Evolutionary conservation across 176 grass and related monocot species (phyloP).

Genomic region (Echinochloa phyllopogon): DNA sequence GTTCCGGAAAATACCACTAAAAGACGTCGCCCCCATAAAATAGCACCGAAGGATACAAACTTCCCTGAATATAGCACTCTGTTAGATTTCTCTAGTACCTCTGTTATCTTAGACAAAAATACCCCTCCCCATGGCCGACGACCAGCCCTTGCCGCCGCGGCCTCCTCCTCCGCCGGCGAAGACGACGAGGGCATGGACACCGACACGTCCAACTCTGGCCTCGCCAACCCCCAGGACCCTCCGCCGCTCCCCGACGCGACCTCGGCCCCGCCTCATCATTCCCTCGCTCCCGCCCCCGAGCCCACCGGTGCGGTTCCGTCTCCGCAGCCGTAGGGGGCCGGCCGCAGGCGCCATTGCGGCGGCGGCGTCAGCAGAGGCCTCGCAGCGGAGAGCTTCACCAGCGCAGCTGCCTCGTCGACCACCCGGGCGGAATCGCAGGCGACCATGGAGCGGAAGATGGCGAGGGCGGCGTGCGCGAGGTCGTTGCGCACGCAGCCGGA

Average conservation of each 20-base stretch:
- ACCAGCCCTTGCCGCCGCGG: constrained; percentile 48
- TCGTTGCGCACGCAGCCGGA: constrained; percentile 68
- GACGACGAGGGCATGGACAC: constrained; percentile 59
- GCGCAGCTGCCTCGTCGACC: constrained; percentile 59
- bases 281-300: background rate
- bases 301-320: too few relatives aligned
- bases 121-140: constrained; percentile 26
- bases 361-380: constrained; percentile 57
- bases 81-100: too few relatives aligned
- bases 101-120: too few relatives aligned
- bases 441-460: constrained; percentile 64
- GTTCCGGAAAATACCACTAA: too few relatives aligned
- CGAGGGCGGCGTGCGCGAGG: constrained; percentile 44
- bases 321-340: too few relatives aligned
- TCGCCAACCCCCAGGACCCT: background rate
- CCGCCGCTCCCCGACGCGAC: constrained; percentile 24
- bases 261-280: background rate
- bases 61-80: too few relatives aligned
- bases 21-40: too few relatives aligned
- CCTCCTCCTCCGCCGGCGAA: constrained; percentile 48
- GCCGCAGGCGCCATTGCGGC: background rate
- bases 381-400: constrained; percentile 63
- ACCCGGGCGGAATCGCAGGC: constrained; percentile 26
- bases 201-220: constrained; percentile 32
- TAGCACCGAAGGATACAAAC: too few relatives aligned